These are phyloP conservation scores for Penicillium vulpinum DNA, from an alignment of 2,329 filamentous ascomycete species.

Conservation along the genomic window DNA sequence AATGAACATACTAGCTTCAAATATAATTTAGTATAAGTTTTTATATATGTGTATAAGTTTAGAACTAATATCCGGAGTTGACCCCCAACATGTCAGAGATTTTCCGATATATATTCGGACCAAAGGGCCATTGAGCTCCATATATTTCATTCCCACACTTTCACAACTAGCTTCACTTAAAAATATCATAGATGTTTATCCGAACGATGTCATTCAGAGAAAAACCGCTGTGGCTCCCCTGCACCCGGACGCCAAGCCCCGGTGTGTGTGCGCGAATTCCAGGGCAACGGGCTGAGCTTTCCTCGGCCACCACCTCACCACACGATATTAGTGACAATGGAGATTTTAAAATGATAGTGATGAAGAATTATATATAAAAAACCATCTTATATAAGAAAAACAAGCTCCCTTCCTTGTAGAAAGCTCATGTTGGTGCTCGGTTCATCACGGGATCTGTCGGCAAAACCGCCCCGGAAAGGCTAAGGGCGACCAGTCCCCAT, in stretches of 20 bases:
- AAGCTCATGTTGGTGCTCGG: slow-evolving; percentile 26
- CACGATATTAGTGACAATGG: slow-evolving; percentile 1
- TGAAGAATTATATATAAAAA: not conserved
- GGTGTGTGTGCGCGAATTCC: slow-evolving; percentile 24
- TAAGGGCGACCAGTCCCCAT: slow-evolving; percentile 37
- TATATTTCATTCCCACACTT: not conserved
- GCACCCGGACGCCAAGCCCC: slow-evolving; percentile 26
- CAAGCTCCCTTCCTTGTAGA: not conserved
- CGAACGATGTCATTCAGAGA: not conserved
- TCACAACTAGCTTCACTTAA: not conserved
- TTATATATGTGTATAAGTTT: too few relatives aligned
- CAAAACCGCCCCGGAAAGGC: slow-evolving; percentile 46
- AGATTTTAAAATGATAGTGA: not conserved
- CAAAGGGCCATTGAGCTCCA: slow-evolving; percentile 7
- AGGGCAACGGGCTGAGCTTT: slow-evolving; percentile 15
- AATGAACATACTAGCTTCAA: not conserved
- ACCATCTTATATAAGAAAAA: not conserved
- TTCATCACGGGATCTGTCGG: slow-evolving; percentile 45
- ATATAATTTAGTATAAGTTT: not conserved
- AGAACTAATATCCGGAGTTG: slow-evolving; percentile 3
- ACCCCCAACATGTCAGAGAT: slow-evolving; percentile 28
- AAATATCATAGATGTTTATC: not conserved
- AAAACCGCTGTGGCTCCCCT: slow-evolving; percentile 14
- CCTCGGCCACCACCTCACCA: slow-evolving; percentile 8
- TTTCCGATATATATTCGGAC: slow-evolving; percentile 14